Base-by-base conservation (phyloP, 306 rosid species). In the Cucurbita ficifolia region DNA sequence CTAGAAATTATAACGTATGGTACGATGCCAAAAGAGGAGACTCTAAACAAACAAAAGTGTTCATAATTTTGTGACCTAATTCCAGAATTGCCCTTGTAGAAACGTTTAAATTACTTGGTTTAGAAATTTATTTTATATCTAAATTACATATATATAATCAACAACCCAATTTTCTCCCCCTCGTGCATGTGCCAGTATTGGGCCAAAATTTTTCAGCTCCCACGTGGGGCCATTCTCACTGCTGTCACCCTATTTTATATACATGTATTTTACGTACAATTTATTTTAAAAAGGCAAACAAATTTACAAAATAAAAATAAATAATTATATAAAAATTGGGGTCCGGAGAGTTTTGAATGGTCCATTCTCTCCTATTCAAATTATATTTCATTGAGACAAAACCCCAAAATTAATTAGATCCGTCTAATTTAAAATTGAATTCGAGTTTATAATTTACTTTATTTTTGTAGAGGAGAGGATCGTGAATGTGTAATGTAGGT, bases 121-220 rank as follows among this genome's bases (percentile, higher is more conserved):
- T 65, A 19, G 6, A 42, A 42, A 65, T 10, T 17, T 38, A 38
- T 60, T 29, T 12, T 11, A 36, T 33, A 16, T 8, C 3, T 35
- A n/a, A n/a, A n/a, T n/a, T n/a, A 38, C 17, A 1, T 13, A 36
- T 29, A 39, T 39, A 1, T 14, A 16, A 48, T 68, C 6, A 68
- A 19, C 3, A 1, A 11, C 33, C n/a, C 72, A 19, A 19, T 19
- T 13, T 21, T 12, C 5, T 5, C 10, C 54, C 54, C 72, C 72
- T 45, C 56, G 73, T 68, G 73, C 73, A 68, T 45, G 73, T 68
- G 73, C 73, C 73, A 68, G 73, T 10, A 18, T 42, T 62, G 62
- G 36, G 38, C 62, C 22, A 53, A 53, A 53, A n/a, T 6, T 7
- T 59, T 10, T 64, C 52, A 64, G 72, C 54, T 21, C 38, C 5